Conservation (phyloP, 208 protist genomes). For the Crithidia mellificae region DNA sequence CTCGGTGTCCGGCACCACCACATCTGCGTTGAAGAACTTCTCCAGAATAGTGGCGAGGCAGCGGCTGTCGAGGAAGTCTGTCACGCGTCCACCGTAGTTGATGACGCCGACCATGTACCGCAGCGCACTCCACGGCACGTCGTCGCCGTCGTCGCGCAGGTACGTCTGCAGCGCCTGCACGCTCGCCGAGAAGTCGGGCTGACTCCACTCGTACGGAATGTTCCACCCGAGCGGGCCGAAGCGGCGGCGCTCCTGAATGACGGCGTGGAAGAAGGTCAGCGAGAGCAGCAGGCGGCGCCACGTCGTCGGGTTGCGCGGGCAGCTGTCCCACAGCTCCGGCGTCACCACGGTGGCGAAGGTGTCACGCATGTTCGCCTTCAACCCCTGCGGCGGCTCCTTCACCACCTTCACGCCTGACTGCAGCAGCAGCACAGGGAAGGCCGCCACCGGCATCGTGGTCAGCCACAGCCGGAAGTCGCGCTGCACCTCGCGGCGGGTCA, state of each 20-base stretch:
- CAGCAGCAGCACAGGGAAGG: conserved; percentile 95
- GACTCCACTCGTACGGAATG: conserved; percentile 96
- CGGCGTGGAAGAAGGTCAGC: conserved; percentile 94
- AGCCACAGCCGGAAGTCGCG: conserved; percentile 96
- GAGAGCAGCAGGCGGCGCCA: conserved; percentile 96
- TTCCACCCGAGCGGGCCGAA: conserved; percentile 96
- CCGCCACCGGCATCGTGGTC: conserved; percentile 92
- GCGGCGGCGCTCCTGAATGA: conserved; percentile 93
- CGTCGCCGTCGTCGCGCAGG: conserved; percentile 52
- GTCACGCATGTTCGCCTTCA: conserved; percentile 94
- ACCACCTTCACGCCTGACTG: conserved; percentile 96
- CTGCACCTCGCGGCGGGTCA: conserved; percentile 77
- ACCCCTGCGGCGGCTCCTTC: conserved; percentile 96
- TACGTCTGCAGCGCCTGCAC: conserved; percentile 83
- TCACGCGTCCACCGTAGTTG: conserved; percentile 96
- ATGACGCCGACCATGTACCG: conserved; percentile 94
- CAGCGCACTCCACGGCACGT: conserved; percentile 87
- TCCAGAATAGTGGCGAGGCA: conserved; percentile 76
- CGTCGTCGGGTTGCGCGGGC: conserved; percentile 68
- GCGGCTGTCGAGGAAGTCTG: conserved; percentile 91
- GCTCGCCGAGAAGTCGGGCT: conserved; percentile 90
- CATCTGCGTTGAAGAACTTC: conserved; percentile 78
- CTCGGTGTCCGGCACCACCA: conserved; percentile 49
- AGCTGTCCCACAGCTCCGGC: conserved; percentile 83
- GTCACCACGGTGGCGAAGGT: conserved; percentile 75